Base-by-base conservation (phyloP, 495 filamentous ascomycete species). In the Recurvomyces mirabilis region DNA sequence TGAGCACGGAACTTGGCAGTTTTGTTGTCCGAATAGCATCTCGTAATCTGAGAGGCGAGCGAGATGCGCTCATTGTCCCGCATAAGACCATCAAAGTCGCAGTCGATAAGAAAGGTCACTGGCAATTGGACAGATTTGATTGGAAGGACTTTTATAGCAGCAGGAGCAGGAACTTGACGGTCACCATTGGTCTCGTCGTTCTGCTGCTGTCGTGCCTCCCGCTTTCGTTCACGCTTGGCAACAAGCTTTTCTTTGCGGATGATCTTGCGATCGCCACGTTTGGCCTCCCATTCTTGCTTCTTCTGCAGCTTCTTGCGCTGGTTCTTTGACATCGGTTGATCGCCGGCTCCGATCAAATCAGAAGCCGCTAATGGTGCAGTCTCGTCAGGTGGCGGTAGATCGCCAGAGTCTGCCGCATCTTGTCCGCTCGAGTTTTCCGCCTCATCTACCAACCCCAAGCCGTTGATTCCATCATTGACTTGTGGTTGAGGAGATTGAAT, bases 1-100 rank as follows among this genome's bases (percentile, higher is more conserved):
- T 88, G 79, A 2, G 76, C 65, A 24, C 77, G 75, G 54, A 70
- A 85, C 7, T 57, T 60, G 7, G 81, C 68, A 35, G 71, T 74
- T 31, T 69, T 73, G 59, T 94, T 94, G 53, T 93, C 82, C 3
- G 88, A 87, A 66, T 99, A 96, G 51, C 72, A 78, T 17, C 93
- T 70, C 2, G 85, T 91, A 42, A 99, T 62, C 62, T 99, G 91
- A 20, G 73, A 72, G 1, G 71, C 75, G 9, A 98, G 71, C 2
- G 87, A 94, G 6, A 82, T 77, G 14, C 84, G 67, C 57, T 99
- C 93, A 41, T 80, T 76, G 0, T 82, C 77, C 21, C 65, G 68
- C 91, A 99, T 99, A 54, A 89, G 67, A 10, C 82, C 72, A 51
- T 99, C 86, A 51, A 89, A 99, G 48, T 82, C 78, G 60, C 93